Evolutionary conservation across 352 stramenopile genomes (phyloP).

Genomic region (Globisporangium paroecandrum): DNA sequence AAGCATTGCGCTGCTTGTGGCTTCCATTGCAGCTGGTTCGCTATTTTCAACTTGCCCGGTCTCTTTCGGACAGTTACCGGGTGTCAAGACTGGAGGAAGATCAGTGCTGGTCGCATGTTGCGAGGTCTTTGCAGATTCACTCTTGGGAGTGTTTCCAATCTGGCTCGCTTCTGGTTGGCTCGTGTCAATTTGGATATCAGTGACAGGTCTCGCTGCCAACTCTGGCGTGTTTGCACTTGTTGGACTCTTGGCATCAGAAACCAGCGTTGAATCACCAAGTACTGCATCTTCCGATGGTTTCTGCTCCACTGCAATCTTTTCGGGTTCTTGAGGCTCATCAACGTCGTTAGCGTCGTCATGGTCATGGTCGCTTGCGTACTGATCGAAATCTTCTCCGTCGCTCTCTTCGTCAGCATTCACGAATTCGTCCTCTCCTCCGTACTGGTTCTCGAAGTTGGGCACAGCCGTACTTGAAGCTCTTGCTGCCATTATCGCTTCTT

Average conservation of each 20-base stretch:
- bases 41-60: background rate
- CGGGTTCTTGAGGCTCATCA: background rate
- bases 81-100: background rate
- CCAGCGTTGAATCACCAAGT: background rate
- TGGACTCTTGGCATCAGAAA: background rate
- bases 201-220: background rate
- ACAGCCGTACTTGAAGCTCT: background rate
- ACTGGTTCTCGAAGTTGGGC: constrained; percentile 5
- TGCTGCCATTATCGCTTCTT: background rate
- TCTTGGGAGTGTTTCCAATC: background rate
- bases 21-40: background rate
- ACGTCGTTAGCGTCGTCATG: background rate
- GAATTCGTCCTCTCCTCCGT: constrained; percentile 21
- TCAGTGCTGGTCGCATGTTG: background rate
- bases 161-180: background rate
- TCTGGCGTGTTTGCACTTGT: background rate
- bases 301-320: background rate
- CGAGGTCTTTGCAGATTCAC: background rate
- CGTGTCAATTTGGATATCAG: background rate
- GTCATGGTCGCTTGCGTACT: constrained; percentile 7
- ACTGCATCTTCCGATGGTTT: background rate
- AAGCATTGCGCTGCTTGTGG: background rate
- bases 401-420: constrained; percentile 4
- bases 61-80: too few species aligned
- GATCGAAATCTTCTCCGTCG: background rate